Conservation (phyloP, 1,139 yeast species). For the Magnusiomyces tetraspermus region DNA sequence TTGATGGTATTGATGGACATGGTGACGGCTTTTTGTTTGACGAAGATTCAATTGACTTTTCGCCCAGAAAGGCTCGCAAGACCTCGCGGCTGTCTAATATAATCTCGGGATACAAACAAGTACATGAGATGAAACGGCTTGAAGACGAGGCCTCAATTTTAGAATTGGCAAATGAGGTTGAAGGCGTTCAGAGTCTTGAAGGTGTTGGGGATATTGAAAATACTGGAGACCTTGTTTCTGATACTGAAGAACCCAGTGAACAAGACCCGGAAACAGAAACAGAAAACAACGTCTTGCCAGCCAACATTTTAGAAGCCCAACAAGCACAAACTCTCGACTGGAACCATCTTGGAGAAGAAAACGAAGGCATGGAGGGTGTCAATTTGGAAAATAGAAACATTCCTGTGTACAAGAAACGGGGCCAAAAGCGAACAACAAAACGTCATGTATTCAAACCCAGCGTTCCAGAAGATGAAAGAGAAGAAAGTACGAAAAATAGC, state of each 20-base stretch:
- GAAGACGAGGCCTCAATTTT: too few species aligned
- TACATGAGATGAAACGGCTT: not conserved
- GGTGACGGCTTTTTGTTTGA: not conserved
- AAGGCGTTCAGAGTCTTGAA: not conserved
- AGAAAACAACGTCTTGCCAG: too few species aligned
- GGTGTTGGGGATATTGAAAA: not conserved
- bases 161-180: too few species aligned
- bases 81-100: not conserved
- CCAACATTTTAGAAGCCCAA: too few species aligned
- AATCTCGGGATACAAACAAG: not conserved
- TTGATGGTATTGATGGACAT: too few species aligned
- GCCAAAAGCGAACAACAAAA: conserved; percentile 56
- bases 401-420: conserved; percentile 32
- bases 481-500: conserved; percentile 6
- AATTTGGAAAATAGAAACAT: conserved; percentile 4
- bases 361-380: conserved; percentile 12
- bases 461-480: conserved; percentile 11
- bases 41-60: not conserved
- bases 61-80: not conserved
- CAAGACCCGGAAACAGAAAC: not conserved
- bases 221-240: too few species aligned
- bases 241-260: not conserved
- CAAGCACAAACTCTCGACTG: not conserved
- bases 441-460: conserved; percentile 42
- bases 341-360: conserved; percentile 14